These are phyloP conservation scores for Athelia sp. DNA, from an alignment of 1,284 basidiomycete species.

Conservation along the genomic window DNA sequence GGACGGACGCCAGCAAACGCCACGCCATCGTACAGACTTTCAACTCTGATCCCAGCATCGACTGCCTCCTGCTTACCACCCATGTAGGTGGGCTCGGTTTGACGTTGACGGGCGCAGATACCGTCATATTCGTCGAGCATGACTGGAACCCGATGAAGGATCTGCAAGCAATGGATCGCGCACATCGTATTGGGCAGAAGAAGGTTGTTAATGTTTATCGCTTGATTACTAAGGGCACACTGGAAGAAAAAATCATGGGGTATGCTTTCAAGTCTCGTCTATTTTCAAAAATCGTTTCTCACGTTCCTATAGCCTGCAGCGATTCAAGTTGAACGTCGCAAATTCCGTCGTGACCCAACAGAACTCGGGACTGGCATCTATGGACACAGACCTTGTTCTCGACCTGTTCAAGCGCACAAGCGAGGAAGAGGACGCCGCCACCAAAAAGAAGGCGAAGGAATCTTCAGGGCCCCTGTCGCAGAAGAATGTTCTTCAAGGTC, in stretches of 20 bases:
- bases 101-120: constrained; percentile 97
- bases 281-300: constrained; percentile 10
- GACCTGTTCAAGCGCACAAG: constrained; percentile 89
- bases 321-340: constrained; percentile 98
- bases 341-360: constrained; percentile 97
- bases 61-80: constrained; percentile 93
- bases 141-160: constrained; percentile 99
- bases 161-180: constrained; percentile 98
- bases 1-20: constrained; percentile 84
- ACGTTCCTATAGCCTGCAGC: constrained; percentile 67
- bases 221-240: constrained; percentile 92
- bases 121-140: constrained; percentile 99
- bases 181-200: constrained; percentile 97
- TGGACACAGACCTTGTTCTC: constrained; percentile 97
- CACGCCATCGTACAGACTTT: constrained; percentile 98
- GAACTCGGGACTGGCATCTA: constrained; percentile 88
- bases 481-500: constrained; percentile 78
- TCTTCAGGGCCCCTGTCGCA: constrained; percentile 50
- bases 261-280: constrained; percentile 32
- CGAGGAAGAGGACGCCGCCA: constrained; percentile 62
- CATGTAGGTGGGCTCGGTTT: constrained; percentile 95
- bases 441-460: constrained; percentile 56
- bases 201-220: constrained; percentile 99
- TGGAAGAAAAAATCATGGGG: constrained; percentile 99
- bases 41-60: constrained; percentile 96